These are phyloP conservation scores for Geotrichum aggregatum DNA, from an alignment of 1,139 yeast species.

Conservation along the genomic window DNA sequence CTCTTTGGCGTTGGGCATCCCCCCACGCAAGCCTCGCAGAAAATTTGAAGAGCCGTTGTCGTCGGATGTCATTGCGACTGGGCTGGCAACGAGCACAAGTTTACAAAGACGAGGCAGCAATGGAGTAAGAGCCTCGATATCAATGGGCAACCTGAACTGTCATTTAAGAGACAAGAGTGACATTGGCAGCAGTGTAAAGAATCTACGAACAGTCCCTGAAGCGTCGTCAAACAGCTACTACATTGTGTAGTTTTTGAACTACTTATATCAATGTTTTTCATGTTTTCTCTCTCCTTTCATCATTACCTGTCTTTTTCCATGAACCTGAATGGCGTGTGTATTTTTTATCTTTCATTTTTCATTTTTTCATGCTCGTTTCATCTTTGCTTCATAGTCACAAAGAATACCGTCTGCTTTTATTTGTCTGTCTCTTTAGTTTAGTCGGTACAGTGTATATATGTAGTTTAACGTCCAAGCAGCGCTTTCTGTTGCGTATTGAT, in stretches of 20 bases:
- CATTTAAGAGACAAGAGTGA: constrained; percentile 1
- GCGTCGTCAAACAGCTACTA: constrained; percentile 12
- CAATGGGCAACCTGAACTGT: constrained; percentile 7
- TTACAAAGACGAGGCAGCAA: constrained; percentile 5
- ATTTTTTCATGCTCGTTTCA: too few relatives aligned
- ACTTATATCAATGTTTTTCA: too few relatives aligned
- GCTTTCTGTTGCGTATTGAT: too few relatives aligned
- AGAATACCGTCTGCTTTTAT: neutral
- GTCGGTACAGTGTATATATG: too few relatives aligned
- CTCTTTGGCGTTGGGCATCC: neutral
- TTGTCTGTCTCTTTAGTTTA: too few relatives aligned
- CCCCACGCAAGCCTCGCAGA: neutral
- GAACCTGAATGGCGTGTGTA: neutral
- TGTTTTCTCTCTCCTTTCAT: neutral
- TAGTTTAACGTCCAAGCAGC: too few relatives aligned
- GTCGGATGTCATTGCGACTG: constrained; percentile 1
- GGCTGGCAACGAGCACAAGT: constrained; percentile 1
- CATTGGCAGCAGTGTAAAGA: neutral
- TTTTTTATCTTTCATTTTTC: too few relatives aligned
- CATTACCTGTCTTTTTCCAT: too few relatives aligned
- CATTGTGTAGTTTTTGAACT: constrained; percentile 8
- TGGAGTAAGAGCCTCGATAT: constrained; percentile 4
- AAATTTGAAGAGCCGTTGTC: constrained; percentile 1
- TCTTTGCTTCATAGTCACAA: neutral
- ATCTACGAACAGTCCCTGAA: constrained; percentile 9